Evolutionary conservation across 495 filamentous ascomycete genomes (phyloP), one percentile per base, ranked within the genome.

Genomic region (Aspergillus asperescens): DNA sequence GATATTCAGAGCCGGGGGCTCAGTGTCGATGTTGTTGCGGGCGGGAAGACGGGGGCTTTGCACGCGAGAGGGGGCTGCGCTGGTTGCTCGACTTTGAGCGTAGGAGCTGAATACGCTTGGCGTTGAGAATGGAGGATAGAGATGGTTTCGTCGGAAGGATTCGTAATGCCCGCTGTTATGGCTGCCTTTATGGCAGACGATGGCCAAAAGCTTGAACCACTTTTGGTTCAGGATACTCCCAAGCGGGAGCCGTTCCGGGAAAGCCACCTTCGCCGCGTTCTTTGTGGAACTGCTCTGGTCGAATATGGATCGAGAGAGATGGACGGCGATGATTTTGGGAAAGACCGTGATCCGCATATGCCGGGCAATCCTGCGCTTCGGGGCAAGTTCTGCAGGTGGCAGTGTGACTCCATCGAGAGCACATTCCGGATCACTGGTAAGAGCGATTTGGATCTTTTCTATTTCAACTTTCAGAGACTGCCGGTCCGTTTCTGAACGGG

Each of bases 161-260:
- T 99, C 93, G 68, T 99, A 99, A 65, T 99, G 93, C 1, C 93
- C 93, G 52, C 89, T 95, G 59, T 95, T 84, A 69, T 99, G 93
- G 53, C 87, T 94, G 16, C 93, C 93, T 62, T 95, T 96, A 63
- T 99, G 93, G 23, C 87, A 93, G 42, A 99, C 86, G 35, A 95
- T 83, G 9, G 85, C 88, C 2, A 94, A 81, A 3, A 99, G 78
- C 59, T 84, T 89, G 74, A 95, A 99, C 57, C 78, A 86, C 50
- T 81, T 85, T 54, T 83, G 83, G 44, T 83, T 80, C 16, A 94
- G 69, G 15, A 97, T 76, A 2, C 89, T 83, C 15, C 93, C 93
- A 6, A 99, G 73, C 0, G 84, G 78, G 16, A 97, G 71, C 5
- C 75, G 77, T 67, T 97, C 93, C 1, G 90, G 90, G 58, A 99